Conservation (phyloP, 2,329 filamentous ascomycete genomes). For the Colletotrichum cuscutae region DNA sequence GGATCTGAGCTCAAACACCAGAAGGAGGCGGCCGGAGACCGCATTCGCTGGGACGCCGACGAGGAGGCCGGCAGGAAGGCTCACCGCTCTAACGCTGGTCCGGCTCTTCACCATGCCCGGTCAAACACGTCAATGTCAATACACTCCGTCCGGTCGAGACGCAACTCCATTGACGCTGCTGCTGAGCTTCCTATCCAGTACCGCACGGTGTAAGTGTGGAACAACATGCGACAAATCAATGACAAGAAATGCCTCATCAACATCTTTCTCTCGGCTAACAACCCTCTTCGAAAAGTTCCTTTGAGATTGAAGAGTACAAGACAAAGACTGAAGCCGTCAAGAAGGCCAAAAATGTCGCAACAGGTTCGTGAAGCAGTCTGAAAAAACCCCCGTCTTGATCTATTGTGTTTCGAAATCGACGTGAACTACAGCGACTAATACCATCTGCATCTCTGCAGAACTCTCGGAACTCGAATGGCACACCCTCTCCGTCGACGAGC, state of each 20-base stretch:
- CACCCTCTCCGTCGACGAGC: conserved; percentile 64
- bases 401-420: not conserved
- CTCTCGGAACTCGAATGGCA: conserved; percentile 77
- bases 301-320: conserved; percentile 63
- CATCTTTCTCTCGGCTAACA: conserved; percentile 2
- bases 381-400: not conserved
- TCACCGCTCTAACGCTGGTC: conserved; percentile 21
- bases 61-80: conserved; percentile 41
- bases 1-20: conserved; percentile 39
- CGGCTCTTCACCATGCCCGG: conserved; percentile 38
- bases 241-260: not conserved
- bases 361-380: conserved; percentile 45
- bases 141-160: conserved; percentile 49
- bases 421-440: conserved; percentile 1
- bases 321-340: conserved; percentile 49
- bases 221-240: not conserved
- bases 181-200: conserved; percentile 63
- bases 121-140: conserved; percentile 54
- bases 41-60: conserved; percentile 51
- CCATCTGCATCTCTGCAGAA: conserved; percentile 50
- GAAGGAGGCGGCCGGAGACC: conserved; percentile 36
- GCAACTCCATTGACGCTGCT: conserved; percentile 51
- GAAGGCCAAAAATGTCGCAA: conserved; percentile 56
- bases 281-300: conserved; percentile 50
- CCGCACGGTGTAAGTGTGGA: conserved; percentile 58